Percentiles rank a stretch among this genome's conserved stretches.
Evolutionary conservation across 2,329 filamentous ascomycete species (phyloP).

Genomic region (Lithohypha guttulata): DNA sequence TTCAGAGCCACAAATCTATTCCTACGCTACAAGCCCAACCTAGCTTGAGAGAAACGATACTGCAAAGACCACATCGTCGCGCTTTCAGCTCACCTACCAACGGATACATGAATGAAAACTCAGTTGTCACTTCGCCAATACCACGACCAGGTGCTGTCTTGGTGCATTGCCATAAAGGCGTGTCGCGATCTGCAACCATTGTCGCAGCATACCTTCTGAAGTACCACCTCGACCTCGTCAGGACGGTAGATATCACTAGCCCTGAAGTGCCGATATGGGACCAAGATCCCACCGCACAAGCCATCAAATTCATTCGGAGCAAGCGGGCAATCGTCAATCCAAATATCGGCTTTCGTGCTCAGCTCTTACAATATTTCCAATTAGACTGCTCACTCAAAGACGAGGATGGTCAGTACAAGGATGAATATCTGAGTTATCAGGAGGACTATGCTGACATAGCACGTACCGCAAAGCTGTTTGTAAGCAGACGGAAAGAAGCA

Average conservation of each 20-base stretch:
- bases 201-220: constrained; percentile 13
- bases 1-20: not conserved
- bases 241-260: not conserved
- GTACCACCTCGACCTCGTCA: constrained; percentile 2
- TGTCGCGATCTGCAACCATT: constrained; percentile 17
- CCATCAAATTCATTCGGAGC: not conserved
- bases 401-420: not conserved
- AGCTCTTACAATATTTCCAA: not conserved
- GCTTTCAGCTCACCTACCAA: not conserved
- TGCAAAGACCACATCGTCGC: not conserved
- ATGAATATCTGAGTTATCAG: not conserved
- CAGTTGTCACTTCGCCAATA: not conserved
- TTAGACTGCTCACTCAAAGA: not conserved
- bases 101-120: not conserved
- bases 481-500: too few species aligned
- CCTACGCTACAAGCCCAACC: not conserved
- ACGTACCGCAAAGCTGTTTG: too few species aligned
- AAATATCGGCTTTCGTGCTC: not conserved
- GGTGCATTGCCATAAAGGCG: constrained; percentile 17
- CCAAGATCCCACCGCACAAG: not conserved
- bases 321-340: not conserved
- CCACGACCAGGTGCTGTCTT: constrained; percentile 15
- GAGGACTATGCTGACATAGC: too few species aligned
- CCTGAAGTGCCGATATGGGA: not conserved
- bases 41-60: not conserved